These are phyloP conservation scores for Lolium rigidum DNA, from an alignment of 176 grass and related monocot species.

Conservation along the genomic window DNA sequence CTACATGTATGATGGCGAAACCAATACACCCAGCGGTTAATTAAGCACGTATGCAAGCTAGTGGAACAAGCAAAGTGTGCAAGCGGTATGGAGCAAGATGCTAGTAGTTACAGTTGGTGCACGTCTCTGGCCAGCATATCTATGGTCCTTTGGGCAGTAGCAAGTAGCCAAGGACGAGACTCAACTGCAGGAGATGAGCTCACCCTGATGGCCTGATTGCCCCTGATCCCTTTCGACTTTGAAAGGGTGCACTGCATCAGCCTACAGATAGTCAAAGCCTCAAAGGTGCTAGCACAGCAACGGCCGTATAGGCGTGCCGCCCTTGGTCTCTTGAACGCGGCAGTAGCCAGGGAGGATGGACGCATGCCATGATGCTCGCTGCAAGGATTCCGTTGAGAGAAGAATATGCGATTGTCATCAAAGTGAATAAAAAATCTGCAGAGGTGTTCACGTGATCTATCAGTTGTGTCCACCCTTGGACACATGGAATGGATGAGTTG, in stretches of 20 bases:
- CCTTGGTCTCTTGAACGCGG: slow-evolving; percentile 27
- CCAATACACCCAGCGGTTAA: too few relatives aligned
- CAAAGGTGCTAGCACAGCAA: background rate
- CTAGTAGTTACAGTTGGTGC: too few relatives aligned
- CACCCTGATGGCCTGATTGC: background rate
- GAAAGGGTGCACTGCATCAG: slow-evolving; percentile 31
- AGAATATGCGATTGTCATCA: too few relatives aligned
- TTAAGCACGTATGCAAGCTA: too few relatives aligned
- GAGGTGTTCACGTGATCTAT: background rate
- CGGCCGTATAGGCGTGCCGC: background rate
- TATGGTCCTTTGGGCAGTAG: background rate
- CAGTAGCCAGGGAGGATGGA: slow-evolving; percentile 4
- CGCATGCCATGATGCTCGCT: background rate
- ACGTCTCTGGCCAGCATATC: too few relatives aligned
- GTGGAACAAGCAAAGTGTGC: too few relatives aligned
- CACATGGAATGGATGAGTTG: too few relatives aligned
- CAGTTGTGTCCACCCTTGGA: too few relatives aligned
- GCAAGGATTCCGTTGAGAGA: too few relatives aligned
- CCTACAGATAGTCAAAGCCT: slow-evolving; percentile 6
- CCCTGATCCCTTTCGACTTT: slow-evolving; percentile 6
- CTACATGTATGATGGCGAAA: too few relatives aligned
- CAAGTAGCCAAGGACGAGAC: background rate
- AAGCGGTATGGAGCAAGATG: too few relatives aligned
- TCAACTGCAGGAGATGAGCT: background rate
- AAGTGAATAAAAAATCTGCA: background rate